Evolutionary conservation across 2,329 filamentous ascomycete species (phyloP).

Genomic region (Claviceps capensis): DNA sequence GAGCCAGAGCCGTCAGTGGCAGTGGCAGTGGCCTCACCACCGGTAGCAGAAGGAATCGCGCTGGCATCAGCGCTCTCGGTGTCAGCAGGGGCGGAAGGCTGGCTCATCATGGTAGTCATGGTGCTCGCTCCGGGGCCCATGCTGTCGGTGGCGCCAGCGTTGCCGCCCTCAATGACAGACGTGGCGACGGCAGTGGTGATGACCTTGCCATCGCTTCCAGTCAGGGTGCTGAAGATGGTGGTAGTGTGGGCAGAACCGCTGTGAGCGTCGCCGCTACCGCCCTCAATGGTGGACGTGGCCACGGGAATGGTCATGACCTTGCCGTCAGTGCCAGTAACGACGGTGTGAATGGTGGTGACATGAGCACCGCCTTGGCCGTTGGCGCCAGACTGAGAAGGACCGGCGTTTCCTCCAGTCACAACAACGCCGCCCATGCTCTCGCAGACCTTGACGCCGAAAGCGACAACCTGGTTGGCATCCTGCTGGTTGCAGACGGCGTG

Average conservation of each 20-base stretch:
- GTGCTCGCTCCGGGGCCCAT: slow-evolving; percentile 13
- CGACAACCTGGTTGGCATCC: slow-evolving; percentile 23
- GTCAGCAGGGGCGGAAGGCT: not conserved
- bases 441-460: slow-evolving; percentile 27
- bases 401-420: slow-evolving; percentile 13
- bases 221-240: slow-evolving; percentile 22
- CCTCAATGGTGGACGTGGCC: slow-evolving; percentile 20
- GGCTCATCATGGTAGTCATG: slow-evolving; percentile 14
- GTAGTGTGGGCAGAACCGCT: slow-evolving; percentile 13
- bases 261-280: slow-evolving; percentile 8
- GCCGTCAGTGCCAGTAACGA: slow-evolving; percentile 19
- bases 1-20: slow-evolving; percentile 6
- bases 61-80: not conserved
- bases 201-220: slow-evolving; percentile 18
- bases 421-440: slow-evolving; percentile 18
- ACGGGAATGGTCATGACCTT: slow-evolving; percentile 22
- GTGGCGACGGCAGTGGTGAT: slow-evolving; percentile 11
- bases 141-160: slow-evolving; percentile 8
- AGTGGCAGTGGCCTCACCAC: slow-evolving; percentile 7
- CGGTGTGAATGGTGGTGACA: slow-evolving; percentile 23
- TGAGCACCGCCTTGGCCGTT: not conserved
- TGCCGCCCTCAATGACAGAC: not conserved
- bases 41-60: slow-evolving; percentile 4
- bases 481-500: slow-evolving; percentile 25
- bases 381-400: not conserved